A percentile compares a stretch with the other conserved stretches of the same genome.
Evolutionary conservation across 2,329 filamentous ascomycete genomes (phyloP).

Genomic region (Fusarium illudens): DNA sequence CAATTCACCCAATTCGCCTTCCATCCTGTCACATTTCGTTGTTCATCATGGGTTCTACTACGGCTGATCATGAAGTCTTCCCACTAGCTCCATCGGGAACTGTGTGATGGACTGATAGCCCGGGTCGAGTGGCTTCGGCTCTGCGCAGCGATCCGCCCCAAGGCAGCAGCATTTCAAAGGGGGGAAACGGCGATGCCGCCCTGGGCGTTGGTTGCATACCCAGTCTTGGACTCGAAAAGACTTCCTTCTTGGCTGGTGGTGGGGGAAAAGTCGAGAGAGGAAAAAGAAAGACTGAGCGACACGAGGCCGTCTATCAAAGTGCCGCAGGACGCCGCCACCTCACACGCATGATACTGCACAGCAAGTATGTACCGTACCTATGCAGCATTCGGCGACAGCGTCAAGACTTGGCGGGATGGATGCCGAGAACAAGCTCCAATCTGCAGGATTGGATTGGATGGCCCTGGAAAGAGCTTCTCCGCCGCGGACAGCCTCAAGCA

Average conservation of each 20-base stretch:
- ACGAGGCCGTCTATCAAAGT: background rate
- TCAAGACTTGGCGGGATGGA: background rate
- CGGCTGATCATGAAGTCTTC: slow-evolving; percentile 30
- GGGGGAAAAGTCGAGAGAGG: background rate
- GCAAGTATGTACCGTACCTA: too few relatives aligned
- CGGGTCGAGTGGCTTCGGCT: slow-evolving; percentile 10
- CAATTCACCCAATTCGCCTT: background rate
- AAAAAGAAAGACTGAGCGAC: background rate
- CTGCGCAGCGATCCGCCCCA: slow-evolving; percentile 6
- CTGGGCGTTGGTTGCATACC: too few relatives aligned
- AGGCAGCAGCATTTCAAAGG: slow-evolving; percentile 38
- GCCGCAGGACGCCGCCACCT: slow-evolving; percentile 4
- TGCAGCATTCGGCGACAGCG: slow-evolving; percentile 9
- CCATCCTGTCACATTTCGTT: background rate
- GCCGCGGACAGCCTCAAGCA: background rate
- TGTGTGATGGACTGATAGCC: slow-evolving; percentile 19
- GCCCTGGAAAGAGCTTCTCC: background rate
- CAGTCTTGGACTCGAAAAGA: background rate
- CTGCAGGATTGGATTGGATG: background rate
- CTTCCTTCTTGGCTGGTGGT: background rate
- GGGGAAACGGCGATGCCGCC: slow-evolving; percentile 5
- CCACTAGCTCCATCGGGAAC: slow-evolving; percentile 23
- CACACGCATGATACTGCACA: too few relatives aligned
- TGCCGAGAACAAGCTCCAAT: background rate
- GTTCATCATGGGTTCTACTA: slow-evolving; percentile 34